Conservation (phyloP, 371 early-diverging fungal species). For the Globomyces sp. region DNA sequence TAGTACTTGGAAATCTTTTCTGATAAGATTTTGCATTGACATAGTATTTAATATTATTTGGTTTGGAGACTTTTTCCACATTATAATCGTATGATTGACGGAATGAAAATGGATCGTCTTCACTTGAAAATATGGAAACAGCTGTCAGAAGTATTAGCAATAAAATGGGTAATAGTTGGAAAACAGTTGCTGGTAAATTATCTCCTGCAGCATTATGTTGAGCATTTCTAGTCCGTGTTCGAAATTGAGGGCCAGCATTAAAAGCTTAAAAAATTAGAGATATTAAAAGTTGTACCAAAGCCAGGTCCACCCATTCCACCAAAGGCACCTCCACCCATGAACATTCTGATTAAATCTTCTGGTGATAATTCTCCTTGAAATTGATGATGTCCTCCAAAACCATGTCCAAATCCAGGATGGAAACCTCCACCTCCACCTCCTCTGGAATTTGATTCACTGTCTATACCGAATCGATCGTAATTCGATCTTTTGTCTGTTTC, state of each 20-base stretch:
- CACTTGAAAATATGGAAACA: constrained; percentile 11
- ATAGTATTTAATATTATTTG: constrained; percentile 50
- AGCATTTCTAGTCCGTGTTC: constrained; percentile 27
- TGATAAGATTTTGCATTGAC: constrained; percentile 47
- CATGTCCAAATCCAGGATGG: constrained; percentile 17
- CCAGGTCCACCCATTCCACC: constrained; percentile 23
- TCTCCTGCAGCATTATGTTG: constrained; percentile 13
- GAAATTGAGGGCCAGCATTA: constrained; percentile 26
- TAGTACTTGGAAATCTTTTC: constrained; percentile 19
- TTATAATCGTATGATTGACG: constrained; percentile 25
- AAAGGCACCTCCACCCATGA: constrained; percentile 74
- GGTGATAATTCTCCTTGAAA: constrained; percentile 82
- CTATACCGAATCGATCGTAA: constrained; percentile 85
- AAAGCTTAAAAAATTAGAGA: constrained; percentile 22
- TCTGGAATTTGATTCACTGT: constrained; percentile 38
- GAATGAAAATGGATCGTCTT: constrained; percentile 42
- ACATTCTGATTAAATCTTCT: constrained; percentile 95
- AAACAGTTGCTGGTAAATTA: constrained; percentile 1
- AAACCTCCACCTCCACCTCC: constrained; percentile 39
- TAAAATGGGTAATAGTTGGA: constrained; percentile 26
- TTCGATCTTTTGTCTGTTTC: constrained; percentile 80
- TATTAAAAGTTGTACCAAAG: constrained; percentile 1
- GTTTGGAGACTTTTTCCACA: constrained; percentile 32
- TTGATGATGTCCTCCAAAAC: constrained; percentile 21
- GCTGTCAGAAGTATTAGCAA: constrained; percentile 51